Conservation (phyloP, 73 alveolate genomes). For the Uronychia binucleata region DNA sequence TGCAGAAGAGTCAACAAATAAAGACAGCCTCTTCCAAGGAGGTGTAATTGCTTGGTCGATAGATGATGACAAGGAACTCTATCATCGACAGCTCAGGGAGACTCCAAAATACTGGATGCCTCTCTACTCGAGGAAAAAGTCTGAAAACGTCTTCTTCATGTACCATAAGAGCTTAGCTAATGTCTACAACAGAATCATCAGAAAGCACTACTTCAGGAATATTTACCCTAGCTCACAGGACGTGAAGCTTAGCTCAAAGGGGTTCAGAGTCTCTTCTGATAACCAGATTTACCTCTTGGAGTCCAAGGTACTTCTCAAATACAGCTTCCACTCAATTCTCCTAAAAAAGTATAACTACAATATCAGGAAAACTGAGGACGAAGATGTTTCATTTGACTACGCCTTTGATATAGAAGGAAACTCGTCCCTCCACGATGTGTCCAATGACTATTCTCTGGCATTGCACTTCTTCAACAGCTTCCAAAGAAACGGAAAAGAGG, state of each 20-base stretch:
- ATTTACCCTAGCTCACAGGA: neutral
- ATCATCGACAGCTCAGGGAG: neutral
- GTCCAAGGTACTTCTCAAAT: neutral
- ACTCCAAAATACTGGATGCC: neutral
- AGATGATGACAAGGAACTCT: neutral
- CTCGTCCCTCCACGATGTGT: neutral
- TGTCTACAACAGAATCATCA: neutral
- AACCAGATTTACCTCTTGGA: neutral
- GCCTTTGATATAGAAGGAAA: neutral
- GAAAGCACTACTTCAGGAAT: neutral
- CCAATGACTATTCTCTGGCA: neutral
- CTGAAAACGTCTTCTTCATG: neutral
- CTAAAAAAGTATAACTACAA: neutral
- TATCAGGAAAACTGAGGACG: neutral
- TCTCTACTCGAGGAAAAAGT: neutral
- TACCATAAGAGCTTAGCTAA: neutral
- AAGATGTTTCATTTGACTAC: neutral
- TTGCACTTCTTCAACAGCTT: neutral
- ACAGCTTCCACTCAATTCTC: neutral
- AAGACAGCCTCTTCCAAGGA: neutral
- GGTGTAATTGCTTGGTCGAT: neutral
- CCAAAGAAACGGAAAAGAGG: neutral
- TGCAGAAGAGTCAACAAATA: neutral
- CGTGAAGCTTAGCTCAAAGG: neutral
- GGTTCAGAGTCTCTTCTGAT: neutral